phyloP scores from a whole-genome alignment of 176 grass and related monocot species.

The Triticum urartu region DNA sequence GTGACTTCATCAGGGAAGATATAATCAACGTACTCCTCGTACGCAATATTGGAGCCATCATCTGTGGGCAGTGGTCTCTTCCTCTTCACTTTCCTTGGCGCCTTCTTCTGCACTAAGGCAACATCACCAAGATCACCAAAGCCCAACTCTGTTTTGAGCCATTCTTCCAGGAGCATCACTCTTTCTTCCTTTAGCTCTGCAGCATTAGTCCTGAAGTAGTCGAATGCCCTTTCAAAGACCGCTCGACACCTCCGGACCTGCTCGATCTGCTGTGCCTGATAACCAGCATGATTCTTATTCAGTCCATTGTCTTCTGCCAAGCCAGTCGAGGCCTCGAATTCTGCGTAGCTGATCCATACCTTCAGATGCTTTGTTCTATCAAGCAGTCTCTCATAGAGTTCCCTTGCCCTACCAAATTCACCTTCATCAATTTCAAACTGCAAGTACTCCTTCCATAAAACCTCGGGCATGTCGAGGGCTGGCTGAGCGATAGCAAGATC shows the following conservation, averaged over 20 bases:
- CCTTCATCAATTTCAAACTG: conserved; percentile 80
- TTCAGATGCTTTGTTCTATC: conserved; percentile 84
- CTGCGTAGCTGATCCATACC: conserved; percentile 90
- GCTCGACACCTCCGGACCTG: conserved; percentile 52
- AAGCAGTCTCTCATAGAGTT: conserved; percentile 75
- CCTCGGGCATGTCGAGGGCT: conserved; percentile 75
- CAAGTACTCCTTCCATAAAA: conserved; percentile 69
- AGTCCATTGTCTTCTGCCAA: conserved; percentile 41
- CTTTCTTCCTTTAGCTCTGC: conserved; percentile 93
- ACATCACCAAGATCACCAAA: conserved; percentile 60
- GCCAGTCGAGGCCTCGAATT: conserved; percentile 76
- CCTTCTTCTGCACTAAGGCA: conserved; percentile 75
- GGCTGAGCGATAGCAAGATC: conserved; percentile 82
- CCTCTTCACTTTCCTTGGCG: conserved; percentile 77
- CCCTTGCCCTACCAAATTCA: conserved; percentile 58
- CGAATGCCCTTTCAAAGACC: conserved; percentile 80
- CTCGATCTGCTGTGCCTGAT: conserved; percentile 42
- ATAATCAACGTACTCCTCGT: conserved; percentile 89
- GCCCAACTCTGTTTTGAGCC: conserved; percentile 66
- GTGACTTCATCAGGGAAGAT: conserved; percentile 85
- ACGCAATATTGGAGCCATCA: conserved; percentile 60
- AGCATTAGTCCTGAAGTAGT: conserved; percentile 70
- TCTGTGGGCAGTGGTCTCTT: conserved; percentile 66
- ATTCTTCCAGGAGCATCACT: conserved; percentile 94
- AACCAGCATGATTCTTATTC: conserved; percentile 37